Conservation (phyloP, 2,329 filamentous ascomycete genomes). For the Fusarium drepaniforme region DNA sequence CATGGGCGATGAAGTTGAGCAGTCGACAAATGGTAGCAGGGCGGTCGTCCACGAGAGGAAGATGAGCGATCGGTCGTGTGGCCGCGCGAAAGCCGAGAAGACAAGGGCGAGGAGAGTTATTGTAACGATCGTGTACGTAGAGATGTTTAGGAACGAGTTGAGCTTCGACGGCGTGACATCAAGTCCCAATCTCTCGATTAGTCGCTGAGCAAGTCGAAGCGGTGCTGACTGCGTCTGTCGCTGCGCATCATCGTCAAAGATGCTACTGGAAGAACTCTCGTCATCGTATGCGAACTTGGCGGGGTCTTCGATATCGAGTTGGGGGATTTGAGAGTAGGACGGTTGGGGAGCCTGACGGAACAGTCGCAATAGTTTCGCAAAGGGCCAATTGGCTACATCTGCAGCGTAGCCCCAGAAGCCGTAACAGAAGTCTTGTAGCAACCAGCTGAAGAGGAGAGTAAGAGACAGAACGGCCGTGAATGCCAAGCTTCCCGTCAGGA, state of each 20-base stretch:
- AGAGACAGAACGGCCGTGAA: constrained; percentile 32
- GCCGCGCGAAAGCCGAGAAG: constrained; percentile 40
- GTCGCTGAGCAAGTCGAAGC: not conserved
- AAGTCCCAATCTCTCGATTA: not conserved
- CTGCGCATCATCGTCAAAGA: not conserved
- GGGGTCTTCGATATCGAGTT: constrained; percentile 38
- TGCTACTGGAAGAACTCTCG: not conserved
- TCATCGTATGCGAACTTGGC: constrained; percentile 1
- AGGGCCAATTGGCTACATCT: constrained; percentile 44
- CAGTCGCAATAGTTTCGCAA: constrained; percentile 23
- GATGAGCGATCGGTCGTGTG: constrained; percentile 45
- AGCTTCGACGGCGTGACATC: not conserved
- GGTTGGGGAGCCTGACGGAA: not conserved
- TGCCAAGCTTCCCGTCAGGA: constrained; percentile 48
- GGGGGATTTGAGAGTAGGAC: constrained; percentile 37
- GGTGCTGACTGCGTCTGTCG: not conserved
- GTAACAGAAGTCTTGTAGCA: constrained; percentile 44
- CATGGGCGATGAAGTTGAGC: constrained; percentile 42
- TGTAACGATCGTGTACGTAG: not conserved
- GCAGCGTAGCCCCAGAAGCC: constrained; percentile 31
- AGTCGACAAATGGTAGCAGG: constrained; percentile 50
- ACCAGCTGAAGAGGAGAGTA: constrained; percentile 35
- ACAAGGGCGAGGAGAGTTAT: constrained; percentile 33
- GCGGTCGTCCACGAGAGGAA: constrained; percentile 52
- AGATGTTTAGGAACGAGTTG: not conserved